Conservation (phyloP, 306 rosid species). For the Begonia loranthoides region DNA sequence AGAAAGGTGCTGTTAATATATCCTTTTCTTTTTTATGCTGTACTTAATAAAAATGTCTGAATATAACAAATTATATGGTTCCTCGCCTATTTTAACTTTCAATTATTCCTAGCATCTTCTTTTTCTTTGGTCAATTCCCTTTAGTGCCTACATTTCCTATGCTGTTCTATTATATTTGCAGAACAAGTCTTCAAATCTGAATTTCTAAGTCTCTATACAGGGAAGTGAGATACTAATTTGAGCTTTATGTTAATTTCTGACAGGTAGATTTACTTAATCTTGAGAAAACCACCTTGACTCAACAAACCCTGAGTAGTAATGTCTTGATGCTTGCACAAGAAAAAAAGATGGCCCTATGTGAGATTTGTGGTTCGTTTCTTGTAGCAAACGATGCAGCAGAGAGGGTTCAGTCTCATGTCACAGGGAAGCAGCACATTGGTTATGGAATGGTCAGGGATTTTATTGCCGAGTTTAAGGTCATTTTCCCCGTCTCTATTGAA, state of each 20-base stretch:
- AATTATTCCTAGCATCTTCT: too few relatives aligned
- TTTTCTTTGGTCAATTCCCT: too few relatives aligned
- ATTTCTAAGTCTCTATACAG: too few relatives aligned
- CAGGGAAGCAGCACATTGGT: conserved; percentile 98
- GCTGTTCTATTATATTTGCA: too few relatives aligned
- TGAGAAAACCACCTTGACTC: conserved; percentile 72
- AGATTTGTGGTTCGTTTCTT: conserved; percentile 96
- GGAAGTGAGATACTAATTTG: too few relatives aligned
- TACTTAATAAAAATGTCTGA: too few relatives aligned
- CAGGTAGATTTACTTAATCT: conserved; percentile 81
- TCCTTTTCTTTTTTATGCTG: too few relatives aligned
- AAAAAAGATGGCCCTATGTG: conserved; percentile 98
- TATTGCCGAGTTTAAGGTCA: conserved; percentile 67
- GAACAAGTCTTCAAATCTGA: too few relatives aligned
- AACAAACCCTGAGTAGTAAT: conserved; percentile 61
- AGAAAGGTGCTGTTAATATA: conserved; percentile 55
- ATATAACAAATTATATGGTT: too few relatives aligned
- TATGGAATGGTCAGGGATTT: conserved; percentile 99
- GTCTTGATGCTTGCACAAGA: conserved; percentile 77
- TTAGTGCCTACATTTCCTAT: too few relatives aligned
- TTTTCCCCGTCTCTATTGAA: conserved; percentile 9
- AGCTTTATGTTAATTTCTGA: neutral
- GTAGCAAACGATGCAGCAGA: conserved; percentile 98
- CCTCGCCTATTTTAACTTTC: too few relatives aligned
- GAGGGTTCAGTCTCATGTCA: conserved; percentile 90